Evolutionary conservation across 2,329 filamentous ascomycete genomes (phyloP).

Genomic region (Colletotrichum spinosum): DNA sequence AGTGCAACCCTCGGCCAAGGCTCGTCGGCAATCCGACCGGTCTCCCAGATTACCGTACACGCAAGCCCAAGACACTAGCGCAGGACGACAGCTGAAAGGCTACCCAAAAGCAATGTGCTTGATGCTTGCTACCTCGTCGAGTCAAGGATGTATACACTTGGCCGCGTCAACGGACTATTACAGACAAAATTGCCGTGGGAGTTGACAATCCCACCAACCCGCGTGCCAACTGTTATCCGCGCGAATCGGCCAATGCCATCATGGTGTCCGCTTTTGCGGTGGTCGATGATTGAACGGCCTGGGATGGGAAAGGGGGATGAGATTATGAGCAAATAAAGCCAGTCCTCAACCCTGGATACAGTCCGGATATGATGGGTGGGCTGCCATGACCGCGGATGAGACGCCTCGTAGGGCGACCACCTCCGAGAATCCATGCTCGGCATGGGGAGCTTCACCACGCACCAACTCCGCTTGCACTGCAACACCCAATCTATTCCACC

Average conservation of each 20-base stretch:
- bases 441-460: slow-evolving; percentile 17
- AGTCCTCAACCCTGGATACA: slow-evolving; percentile 1
- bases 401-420: slow-evolving; percentile 21
- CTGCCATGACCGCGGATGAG: slow-evolving; percentile 22
- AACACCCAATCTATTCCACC: slow-evolving; percentile 33
- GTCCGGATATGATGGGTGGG: slow-evolving; percentile 26
- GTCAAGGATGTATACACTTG: slow-evolving; percentile 2
- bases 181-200: neutral
- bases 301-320: slow-evolving; percentile 17
- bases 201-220: slow-evolving; percentile 22
- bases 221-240: neutral
- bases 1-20: slow-evolving; percentile 9
- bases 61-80: slow-evolving; percentile 2
- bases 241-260: neutral
- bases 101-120: slow-evolving; percentile 4
- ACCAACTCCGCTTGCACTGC: slow-evolving; percentile 23
- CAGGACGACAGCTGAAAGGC: neutral
- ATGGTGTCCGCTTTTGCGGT: too few relatives aligned
- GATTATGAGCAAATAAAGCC: slow-evolving; percentile 1
- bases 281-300: neutral
- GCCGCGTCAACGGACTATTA: neutral
- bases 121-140: neutral
- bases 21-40: slow-evolving; percentile 4
- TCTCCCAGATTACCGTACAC: neutral
- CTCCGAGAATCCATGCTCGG: slow-evolving; percentile 21